Evolutionary conservation across 805 yeast genomes (phyloP).

Genomic region (Alloascoidea africana): DNA sequence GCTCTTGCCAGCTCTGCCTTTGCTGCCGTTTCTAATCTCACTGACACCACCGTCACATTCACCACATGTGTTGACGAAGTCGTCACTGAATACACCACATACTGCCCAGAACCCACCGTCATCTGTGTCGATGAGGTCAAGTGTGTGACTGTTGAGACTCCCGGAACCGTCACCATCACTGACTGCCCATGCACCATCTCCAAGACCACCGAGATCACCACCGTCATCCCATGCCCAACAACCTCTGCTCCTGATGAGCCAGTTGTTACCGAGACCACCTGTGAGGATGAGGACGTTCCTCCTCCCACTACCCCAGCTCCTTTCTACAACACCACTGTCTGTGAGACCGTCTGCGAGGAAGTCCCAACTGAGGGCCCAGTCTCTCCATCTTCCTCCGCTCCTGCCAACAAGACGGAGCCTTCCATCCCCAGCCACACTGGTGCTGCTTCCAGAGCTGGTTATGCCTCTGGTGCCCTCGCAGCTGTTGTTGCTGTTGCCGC

Average conservation of each 20-base stretch:
- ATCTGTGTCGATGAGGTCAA: constrained; percentile 37
- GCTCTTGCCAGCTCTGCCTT: constrained; percentile 1
- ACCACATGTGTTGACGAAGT: constrained; percentile 14
- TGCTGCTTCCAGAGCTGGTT: constrained; percentile 20
- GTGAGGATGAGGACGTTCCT: too few species aligned
- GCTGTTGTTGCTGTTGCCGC: constrained; percentile 29
- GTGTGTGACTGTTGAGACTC: constrained; percentile 47
- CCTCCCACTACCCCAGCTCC: background rate
- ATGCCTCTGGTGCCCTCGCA: constrained; percentile 23
- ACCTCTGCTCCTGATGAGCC: constrained; percentile 5
- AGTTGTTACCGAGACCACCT: constrained; percentile 3
- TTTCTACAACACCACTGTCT: background rate
- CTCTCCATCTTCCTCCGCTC: background rate
- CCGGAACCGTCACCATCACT: constrained; percentile 56
- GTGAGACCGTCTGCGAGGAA: background rate
- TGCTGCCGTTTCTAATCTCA: background rate
- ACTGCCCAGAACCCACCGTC: constrained; percentile 51
- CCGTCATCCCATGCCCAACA: constrained; percentile 2
- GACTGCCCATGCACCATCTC: constrained; percentile 52
- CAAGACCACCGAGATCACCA: constrained; percentile 6
- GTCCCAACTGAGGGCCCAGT: background rate
- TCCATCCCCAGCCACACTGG: constrained; percentile 7
- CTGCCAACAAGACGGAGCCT: background rate
- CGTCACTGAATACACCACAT: constrained; percentile 51
- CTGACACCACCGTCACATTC: constrained; percentile 2